A percentile compares a stretch with the other conserved stretches of the same genome.
Conservation (phyloP, 495 filamentous ascomycete species). For the Xylaria grammica region DNA sequence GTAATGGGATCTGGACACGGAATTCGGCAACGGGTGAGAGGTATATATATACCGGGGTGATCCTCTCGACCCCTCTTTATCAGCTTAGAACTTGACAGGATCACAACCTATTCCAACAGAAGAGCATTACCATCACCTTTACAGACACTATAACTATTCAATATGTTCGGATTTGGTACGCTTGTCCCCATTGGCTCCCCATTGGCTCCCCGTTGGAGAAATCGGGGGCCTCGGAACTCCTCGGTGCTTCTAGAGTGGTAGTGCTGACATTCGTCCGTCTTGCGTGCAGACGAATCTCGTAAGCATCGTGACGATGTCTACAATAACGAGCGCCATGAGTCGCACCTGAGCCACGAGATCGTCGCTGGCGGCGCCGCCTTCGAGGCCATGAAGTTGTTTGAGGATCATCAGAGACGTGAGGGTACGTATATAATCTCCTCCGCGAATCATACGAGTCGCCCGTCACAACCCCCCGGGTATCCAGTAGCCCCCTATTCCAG, state of each 20-base stretch:
- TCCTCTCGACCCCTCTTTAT: background rate
- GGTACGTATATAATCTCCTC: conserved; percentile 55
- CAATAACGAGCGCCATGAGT: conserved; percentile 55
- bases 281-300: conserved; percentile 43
- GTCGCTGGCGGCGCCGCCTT: conserved; percentile 79
- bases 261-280: conserved; percentile 2
- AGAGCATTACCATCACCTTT: background rate
- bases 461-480: background rate
- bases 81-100: background rate
- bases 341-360: conserved; percentile 72
- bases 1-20: background rate
- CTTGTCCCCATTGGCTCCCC: background rate
- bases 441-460: background rate
- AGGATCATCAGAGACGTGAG: conserved; percentile 74
- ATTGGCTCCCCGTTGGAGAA: background rate
- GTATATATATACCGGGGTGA: conserved; percentile 1
- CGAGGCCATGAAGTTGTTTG: conserved; percentile 79
- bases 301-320: conserved; percentile 68
- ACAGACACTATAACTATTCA: conserved; percentile 12
- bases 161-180: conserved; percentile 49
- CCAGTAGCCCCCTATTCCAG: no score
- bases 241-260: background rate
- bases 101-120: background rate
- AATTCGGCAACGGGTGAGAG: background rate
- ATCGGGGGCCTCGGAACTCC: background rate